Evolutionary conservation across 495 filamentous ascomycete species (phyloP).

Genomic region (Penicillium lividum): DNA sequence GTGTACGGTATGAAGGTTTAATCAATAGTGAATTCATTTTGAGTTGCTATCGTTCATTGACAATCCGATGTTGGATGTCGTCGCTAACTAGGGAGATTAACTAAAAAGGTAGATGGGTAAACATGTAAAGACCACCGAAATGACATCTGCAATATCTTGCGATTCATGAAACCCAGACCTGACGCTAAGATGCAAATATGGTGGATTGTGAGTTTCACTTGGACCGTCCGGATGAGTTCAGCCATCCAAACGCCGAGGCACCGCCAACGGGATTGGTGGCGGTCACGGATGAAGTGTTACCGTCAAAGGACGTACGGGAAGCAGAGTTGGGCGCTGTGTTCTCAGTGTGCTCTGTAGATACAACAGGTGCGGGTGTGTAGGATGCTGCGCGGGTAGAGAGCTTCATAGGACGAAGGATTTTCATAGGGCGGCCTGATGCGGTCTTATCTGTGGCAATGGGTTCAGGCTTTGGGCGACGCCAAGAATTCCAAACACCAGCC

Average conservation of each 20-base stretch:
- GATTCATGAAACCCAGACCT: not conserved
- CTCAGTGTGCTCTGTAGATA: conserved; percentile 26
- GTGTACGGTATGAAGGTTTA: not conserved
- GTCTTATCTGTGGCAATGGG: conserved; percentile 47
- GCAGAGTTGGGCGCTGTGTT: conserved; percentile 22
- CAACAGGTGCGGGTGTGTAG: conserved; percentile 30
- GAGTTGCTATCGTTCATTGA: not conserved
- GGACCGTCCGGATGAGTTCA: conserved; percentile 49
- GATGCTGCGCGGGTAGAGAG: conserved; percentile 43
- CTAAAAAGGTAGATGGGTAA: not conserved
- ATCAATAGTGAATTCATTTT: not conserved
- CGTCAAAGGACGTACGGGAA: conserved; percentile 28
- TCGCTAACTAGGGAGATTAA: conserved; percentile 2
- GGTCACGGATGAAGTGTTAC: conserved; percentile 18
- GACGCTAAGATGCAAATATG: not conserved
- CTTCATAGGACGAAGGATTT: conserved; percentile 72
- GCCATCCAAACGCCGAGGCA: conserved; percentile 96
- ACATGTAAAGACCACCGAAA: not conserved
- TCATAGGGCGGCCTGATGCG: conserved; percentile 65
- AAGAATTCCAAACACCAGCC: conserved; percentile 63
- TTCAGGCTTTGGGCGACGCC: conserved; percentile 60
- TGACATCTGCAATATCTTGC: not conserved
- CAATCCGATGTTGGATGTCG: conserved; percentile 1
- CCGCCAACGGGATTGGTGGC: conserved; percentile 80
- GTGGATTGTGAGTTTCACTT: not conserved